Percentiles rank a stretch among this genome's conserved stretches.
Evolutionary conservation across 176 grass and related monocot species (phyloP).

Genomic region (Aechmea fasciata): DNA sequence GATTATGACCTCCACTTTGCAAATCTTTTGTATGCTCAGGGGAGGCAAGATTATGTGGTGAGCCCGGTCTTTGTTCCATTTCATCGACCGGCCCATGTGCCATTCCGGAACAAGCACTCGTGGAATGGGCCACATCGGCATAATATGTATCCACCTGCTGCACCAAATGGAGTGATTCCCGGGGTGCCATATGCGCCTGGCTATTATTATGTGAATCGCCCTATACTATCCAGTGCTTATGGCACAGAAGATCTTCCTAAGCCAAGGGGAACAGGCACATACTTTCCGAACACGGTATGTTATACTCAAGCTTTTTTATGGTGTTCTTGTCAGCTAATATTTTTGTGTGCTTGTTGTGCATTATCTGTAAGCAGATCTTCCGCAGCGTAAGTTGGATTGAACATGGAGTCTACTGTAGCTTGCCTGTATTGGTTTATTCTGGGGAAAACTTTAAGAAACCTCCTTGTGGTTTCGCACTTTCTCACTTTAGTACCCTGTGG

Average conservation of each 20-base stretch:
- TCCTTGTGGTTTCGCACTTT: too few relatives aligned
- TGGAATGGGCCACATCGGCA: slow-evolving; percentile 44
- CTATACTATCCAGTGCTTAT: slow-evolving; percentile 29
- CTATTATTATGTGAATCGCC: slow-evolving; percentile 40
- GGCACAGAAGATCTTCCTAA: slow-evolving; percentile 43
- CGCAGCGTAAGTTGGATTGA: background rate
- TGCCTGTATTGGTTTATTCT: background rate
- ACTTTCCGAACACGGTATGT: slow-evolving; percentile 65
- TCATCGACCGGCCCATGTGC: slow-evolving; percentile 22
- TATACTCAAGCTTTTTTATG: slow-evolving; percentile 9
- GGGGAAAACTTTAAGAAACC: too few relatives aligned
- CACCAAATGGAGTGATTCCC: slow-evolving; percentile 34
- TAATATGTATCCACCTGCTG: slow-evolving; percentile 37
- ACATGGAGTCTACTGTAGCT: background rate
- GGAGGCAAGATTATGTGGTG: slow-evolving; percentile 24
- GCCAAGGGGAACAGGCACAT: slow-evolving; percentile 74
- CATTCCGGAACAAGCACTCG: slow-evolving; percentile 39
- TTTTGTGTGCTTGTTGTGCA: background rate
- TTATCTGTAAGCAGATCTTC: background rate
- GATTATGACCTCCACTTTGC: slow-evolving; percentile 27
- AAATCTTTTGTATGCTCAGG: slow-evolving; percentile 46
- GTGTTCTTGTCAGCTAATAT: slow-evolving; percentile 10
- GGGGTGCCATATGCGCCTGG: slow-evolving; percentile 32
- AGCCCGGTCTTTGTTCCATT: slow-evolving; percentile 30
- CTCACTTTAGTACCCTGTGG: too few relatives aligned